Percentiles rank a stretch among this genome's conserved stretches.
These are phyloP conservation scores for Zea mays DNA, from an alignment of 176 grass and related monocot genomes.

Conservation along the genomic window Zm-B73-REFERENCE-NAM-5.0 NC_050104.1:142474001-142474500, in stretches of 20 bases:
- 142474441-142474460: background rate
- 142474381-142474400: background rate
- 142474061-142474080: slow-evolving; percentile 8
- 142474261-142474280: no score
- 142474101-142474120: background rate
- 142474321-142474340: no score
- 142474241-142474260: no score
- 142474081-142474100: background rate
- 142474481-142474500: background rate
- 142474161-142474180: background rate
- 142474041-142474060: background rate
- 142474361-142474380: background rate
- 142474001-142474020: slow-evolving; percentile 36
- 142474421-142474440: background rate
- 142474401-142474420: background rate
- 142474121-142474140: background rate
- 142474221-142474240: no score
- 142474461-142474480: background rate
- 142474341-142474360: background rate
- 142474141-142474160: background rate
- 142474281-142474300: no score
- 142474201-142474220: slow-evolving; percentile 11
- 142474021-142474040: background rate
- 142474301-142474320: no score
- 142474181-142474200: background rate